A percentile compares a stretch with the other conserved stretches of the same genome.
Conservation (phyloP, 2,329 filamentous ascomycete species). For the Ambrosiella beaveri region DNA sequence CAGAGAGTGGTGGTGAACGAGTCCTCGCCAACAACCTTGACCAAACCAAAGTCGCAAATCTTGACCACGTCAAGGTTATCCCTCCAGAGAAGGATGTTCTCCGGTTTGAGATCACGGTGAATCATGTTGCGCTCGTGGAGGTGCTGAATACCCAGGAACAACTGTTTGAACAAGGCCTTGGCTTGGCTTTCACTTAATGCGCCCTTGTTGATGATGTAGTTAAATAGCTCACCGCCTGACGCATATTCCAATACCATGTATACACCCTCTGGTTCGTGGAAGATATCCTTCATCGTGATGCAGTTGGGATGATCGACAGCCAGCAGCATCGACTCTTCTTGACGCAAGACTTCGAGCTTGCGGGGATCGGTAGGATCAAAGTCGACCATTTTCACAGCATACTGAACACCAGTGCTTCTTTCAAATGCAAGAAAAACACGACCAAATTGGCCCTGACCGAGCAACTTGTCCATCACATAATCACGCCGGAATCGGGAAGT, state of each 20-base stretch:
- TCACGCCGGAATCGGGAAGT: conserved; percentile 65
- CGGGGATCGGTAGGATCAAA: conserved; percentile 43
- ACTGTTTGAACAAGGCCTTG: conserved; percentile 71
- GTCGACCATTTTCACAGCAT: conserved; percentile 86
- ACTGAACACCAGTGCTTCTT: conserved; percentile 63
- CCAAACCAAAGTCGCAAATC: conserved; percentile 86
- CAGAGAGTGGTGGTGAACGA: conserved; percentile 94
- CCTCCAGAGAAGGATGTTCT: conserved; percentile 83
- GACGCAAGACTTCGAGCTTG: conserved; percentile 45
- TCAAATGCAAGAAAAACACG: conserved; percentile 86
- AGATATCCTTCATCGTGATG: conserved; percentile 85
- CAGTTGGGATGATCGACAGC: conserved; percentile 90
- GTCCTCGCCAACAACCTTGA: conserved; percentile 96
- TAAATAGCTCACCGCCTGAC: conserved; percentile 79
- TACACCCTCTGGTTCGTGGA: conserved; percentile 77
- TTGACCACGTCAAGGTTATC: conserved; percentile 72
- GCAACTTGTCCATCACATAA: conserved; percentile 66
- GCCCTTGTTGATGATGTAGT: conserved; percentile 78
- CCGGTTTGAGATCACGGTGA: conserved; percentile 92
- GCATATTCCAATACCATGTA: conserved; percentile 83
- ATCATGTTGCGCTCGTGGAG: conserved; percentile 96
- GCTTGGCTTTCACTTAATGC: conserved; percentile 74
- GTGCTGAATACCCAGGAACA: conserved; percentile 91
- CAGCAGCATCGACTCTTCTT: conserved; percentile 94
- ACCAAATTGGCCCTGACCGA: conserved; percentile 91